Evolutionary conservation across 2,329 filamentous ascomycete species (phyloP).

Genomic region (Cladorrhinum sp.): DNA sequence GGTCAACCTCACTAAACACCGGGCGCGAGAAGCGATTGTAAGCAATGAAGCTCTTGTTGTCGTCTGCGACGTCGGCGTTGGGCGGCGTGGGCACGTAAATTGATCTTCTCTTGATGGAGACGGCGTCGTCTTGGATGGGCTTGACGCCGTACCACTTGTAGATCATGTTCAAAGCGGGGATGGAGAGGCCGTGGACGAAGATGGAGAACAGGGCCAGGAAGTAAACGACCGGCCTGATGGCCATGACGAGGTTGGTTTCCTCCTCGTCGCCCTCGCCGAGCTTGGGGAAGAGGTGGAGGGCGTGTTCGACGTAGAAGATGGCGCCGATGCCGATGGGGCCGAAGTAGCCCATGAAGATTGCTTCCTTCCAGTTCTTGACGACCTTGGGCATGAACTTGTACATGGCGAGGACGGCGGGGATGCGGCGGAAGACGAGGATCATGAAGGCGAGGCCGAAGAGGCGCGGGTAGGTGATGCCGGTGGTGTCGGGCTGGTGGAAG

Average conservation of each 20-base stretch:
- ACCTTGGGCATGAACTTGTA: slow-evolving; percentile 55
- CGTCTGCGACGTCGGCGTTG: slow-evolving; percentile 39
- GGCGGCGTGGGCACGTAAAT: slow-evolving; percentile 36
- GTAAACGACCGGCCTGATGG: slow-evolving; percentile 40
- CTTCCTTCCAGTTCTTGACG: slow-evolving; percentile 53
- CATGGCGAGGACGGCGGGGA: slow-evolving; percentile 51
- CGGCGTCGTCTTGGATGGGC: slow-evolving; percentile 43
- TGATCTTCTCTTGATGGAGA: slow-evolving; percentile 38
- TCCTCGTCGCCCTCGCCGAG: slow-evolving; percentile 34
- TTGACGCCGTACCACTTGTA: slow-evolving; percentile 39
- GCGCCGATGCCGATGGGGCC: slow-evolving; percentile 76
- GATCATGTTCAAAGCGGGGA: slow-evolving; percentile 40
- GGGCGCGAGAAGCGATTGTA: slow-evolving; percentile 49
- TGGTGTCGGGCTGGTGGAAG: slow-evolving; percentile 50
- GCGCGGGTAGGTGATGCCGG: slow-evolving; percentile 50
- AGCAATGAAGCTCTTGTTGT: slow-evolving; percentile 38
- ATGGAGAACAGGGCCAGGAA: slow-evolving; percentile 43
- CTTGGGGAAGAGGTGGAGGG: slow-evolving; percentile 40
- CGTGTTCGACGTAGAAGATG: slow-evolving; percentile 66
- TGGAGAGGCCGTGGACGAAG: slow-evolving; percentile 46
- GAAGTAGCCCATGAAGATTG: slow-evolving; percentile 64
- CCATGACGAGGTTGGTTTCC: slow-evolving; percentile 36
- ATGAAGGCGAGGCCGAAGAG: slow-evolving; percentile 51
- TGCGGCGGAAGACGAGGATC: slow-evolving; percentile 53
- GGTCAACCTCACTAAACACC: slow-evolving; percentile 20